Evolutionary conservation across 2,329 filamentous ascomycete genomes (phyloP).

Genomic region (Colletotrichum noveboracense): DNA sequence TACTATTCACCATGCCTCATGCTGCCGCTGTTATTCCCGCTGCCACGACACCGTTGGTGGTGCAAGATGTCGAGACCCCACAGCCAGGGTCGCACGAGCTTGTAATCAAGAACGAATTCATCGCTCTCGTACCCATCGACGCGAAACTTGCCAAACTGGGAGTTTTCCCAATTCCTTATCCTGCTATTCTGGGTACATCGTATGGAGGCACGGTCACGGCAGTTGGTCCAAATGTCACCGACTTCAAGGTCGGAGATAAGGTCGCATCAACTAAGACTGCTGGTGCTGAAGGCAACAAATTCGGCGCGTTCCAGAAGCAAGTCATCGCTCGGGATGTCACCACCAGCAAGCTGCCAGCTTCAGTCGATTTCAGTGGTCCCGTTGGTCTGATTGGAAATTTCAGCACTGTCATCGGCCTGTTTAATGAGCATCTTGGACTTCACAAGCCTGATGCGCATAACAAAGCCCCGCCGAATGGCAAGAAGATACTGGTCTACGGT

Average conservation of each 20-base stretch:
- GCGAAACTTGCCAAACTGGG: constrained; percentile 29
- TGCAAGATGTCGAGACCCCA: constrained; percentile 9
- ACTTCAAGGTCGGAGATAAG: constrained; percentile 28
- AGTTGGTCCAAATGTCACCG: constrained; percentile 25
- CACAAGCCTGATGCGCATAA: constrained; percentile 27
- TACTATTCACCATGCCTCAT: background rate
- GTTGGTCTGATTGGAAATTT: constrained; percentile 29
- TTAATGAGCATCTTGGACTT: constrained; percentile 23
- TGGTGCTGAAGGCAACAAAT: constrained; percentile 7
- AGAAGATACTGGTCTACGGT: constrained; percentile 44
- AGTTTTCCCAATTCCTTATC: constrained; percentile 21
- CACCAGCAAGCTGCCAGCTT: constrained; percentile 30
- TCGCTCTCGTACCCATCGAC: constrained; percentile 34
- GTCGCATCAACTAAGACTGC: constrained; percentile 17
- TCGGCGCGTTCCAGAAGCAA: constrained; percentile 4
- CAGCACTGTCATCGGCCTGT: constrained; percentile 28
- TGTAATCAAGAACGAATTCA: constrained; percentile 29
- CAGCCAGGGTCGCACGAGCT: constrained; percentile 26
- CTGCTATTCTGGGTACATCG: constrained; percentile 21
- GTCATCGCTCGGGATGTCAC: constrained; percentile 25
- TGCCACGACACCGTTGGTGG: background rate
- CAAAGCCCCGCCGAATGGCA: constrained; percentile 27
- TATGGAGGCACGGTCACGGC: constrained; percentile 28
- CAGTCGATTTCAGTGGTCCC: constrained; percentile 26
- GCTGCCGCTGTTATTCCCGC: constrained; percentile 10